These are phyloP conservation scores for Zangia roseola DNA, from an alignment of 768 basidiomycete genomes.

Conservation along the genomic window DNA sequence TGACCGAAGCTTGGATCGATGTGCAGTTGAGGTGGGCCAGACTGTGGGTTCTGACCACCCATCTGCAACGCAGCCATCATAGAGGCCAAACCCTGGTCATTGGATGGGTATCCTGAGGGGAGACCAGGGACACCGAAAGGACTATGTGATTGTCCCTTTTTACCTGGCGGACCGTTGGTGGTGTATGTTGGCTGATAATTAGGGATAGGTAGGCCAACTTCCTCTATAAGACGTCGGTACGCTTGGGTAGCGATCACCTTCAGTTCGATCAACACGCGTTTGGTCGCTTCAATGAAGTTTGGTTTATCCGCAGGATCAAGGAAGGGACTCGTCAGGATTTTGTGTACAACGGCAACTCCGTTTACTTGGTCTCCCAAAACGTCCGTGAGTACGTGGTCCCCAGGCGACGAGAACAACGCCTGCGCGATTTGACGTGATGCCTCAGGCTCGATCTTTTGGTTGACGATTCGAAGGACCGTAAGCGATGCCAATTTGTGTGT, in stretches of 20 bases:
- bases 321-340: constrained; percentile 86
- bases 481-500: constrained; percentile 97
- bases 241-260: constrained; percentile 95
- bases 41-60: constrained; percentile 85
- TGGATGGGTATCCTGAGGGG: constrained; percentile 76
- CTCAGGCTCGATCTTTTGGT: constrained; percentile 91
- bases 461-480: constrained; percentile 93
- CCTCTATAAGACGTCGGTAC: constrained; percentile 90
- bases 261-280: constrained; percentile 84
- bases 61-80: constrained; percentile 94
- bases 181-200: constrained; percentile 82
- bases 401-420: constrained; percentile 85
- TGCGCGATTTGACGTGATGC: constrained; percentile 86
- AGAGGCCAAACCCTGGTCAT: constrained; percentile 82
- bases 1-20: constrained; percentile 63
- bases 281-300: constrained; percentile 79
- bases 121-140: constrained; percentile 71
- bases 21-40: constrained; percentile 71
- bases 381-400: constrained; percentile 89
- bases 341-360: constrained; percentile 89
- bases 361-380: constrained; percentile 96
- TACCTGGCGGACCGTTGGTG: constrained; percentile 54
- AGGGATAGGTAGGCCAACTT: constrained; percentile 88
- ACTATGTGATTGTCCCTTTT: constrained; percentile 54
- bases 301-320: constrained; percentile 70